A percentile compares a stretch with the other conserved stretches of the same genome.
Evolutionary conservation across 2,329 filamentous ascomycete species (phyloP).

Genomic region (Canariomyces notabilis): DNA sequence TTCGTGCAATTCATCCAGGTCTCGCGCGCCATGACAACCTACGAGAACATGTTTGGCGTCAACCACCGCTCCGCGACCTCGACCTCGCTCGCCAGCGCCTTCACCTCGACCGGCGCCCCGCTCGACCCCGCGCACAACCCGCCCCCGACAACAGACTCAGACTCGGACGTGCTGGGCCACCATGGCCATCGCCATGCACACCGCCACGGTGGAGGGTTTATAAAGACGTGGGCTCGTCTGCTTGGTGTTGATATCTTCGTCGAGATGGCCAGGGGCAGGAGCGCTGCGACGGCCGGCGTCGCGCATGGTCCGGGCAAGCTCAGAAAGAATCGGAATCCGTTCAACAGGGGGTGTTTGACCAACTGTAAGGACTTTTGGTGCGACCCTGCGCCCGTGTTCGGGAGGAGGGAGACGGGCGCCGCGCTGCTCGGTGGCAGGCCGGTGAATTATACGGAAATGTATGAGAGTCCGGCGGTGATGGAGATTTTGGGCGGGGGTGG

Average conservation of each 20-base stretch:
- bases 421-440: constrained; percentile 72
- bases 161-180: constrained; percentile 42
- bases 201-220: constrained; percentile 54
- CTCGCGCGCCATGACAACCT: constrained; percentile 88
- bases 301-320: constrained; percentile 57
- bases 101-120: constrained; percentile 72
- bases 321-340: constrained; percentile 69
- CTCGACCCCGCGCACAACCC: constrained; percentile 60
- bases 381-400: constrained; percentile 78
- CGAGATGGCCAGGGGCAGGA: constrained; percentile 80
- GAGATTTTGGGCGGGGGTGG: constrained; percentile 31
- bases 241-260: constrained; percentile 92
- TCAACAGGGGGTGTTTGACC: constrained; percentile 72
- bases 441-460: constrained; percentile 85
- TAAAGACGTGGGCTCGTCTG: constrained; percentile 76
- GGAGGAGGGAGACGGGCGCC: constrained; percentile 65
- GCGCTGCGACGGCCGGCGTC: constrained; percentile 64
- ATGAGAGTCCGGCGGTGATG: constrained; percentile 75
- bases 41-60: constrained; percentile 88
- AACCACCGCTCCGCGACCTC: constrained; percentile 51
- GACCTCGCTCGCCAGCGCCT: constrained; percentile 59
- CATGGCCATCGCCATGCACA: constrained; percentile 38
- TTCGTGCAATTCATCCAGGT: constrained; percentile 92
- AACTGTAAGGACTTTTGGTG: constrained; percentile 98
- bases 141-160: constrained; percentile 52